Base-by-base conservation (phyloP, 2,329 filamentous ascomycete genomes). In the Elsinoe arachidis region DNA sequence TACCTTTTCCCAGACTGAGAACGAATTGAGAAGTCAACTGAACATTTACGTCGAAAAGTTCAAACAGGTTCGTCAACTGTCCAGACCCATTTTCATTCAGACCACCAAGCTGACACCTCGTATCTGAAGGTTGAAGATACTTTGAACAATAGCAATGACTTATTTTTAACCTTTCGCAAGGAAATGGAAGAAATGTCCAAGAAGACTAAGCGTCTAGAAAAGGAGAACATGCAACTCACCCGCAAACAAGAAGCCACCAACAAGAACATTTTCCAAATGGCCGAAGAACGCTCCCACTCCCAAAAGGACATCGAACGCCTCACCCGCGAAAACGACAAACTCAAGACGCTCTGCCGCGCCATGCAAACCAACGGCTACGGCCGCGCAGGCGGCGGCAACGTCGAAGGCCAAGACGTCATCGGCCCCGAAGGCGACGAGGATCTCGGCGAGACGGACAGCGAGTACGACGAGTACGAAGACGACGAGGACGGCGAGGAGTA, bases 161-260 rank as follows among this genome's bases (percentile, higher is more conserved):
- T 97, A 56, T 97, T 97, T 73, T 78, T 96, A 64, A 96, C 93
- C 0, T 97, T 97, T 74, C 84, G 92, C 56, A 96, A 96, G 75
- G 93, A 97, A 74, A 97, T 97, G 91, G 93, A 97, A 74, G 93
- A 97, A 68, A 97, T 97, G 91, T 96, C 91, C 0, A 96, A 96
- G 76, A 97, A 97, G 76, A 96, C 92, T 5, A 96, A 96, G 73
- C 86, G 90, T 23, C 78, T 99, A 55, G 93, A 99, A 72, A 96
- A 96, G 74, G 93, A 99, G 68, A 97, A 99, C 67, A 86, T 93
- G 65, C 86, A 83, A 15, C 80, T 96, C 54, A 95, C 90, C 63
- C 84, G 92, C 57, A 96, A 96, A 72, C 92, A 96, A 71, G 91
- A 96, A 65, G 84, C 89, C 49, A 95, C 91, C 23, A 93, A 93